These are phyloP conservation scores for Diplodia sapinea DNA, from an alignment of 2,329 filamentous ascomycete species.

Conservation along the genomic window DNA sequence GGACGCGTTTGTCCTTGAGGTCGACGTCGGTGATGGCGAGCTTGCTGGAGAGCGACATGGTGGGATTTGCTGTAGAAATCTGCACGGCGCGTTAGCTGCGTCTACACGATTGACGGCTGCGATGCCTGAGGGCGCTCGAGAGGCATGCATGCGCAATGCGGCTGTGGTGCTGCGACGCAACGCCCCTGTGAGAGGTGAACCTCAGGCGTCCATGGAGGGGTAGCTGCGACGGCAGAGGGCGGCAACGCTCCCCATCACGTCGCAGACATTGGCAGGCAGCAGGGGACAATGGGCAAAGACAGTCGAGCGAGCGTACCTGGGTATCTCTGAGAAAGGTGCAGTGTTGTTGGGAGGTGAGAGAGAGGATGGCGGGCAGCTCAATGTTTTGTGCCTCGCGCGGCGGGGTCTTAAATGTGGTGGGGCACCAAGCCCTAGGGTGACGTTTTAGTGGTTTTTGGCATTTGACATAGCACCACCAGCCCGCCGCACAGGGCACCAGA, in stretches of 20 bases:
- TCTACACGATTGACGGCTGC: background rate
- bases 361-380: slow-evolving; percentile 19
- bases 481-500: slow-evolving; percentile 3
- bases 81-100: background rate
- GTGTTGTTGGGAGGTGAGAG: slow-evolving; percentile 23
- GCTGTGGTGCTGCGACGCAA: background rate
- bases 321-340: slow-evolving; percentile 10
- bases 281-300: background rate
- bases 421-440: slow-evolving; percentile 17
- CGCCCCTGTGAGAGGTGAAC: background rate
- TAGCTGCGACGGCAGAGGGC: slow-evolving; percentile 9
- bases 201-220: slow-evolving; percentile 25
- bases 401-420: slow-evolving; percentile 32
- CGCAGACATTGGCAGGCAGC: background rate
- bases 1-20: slow-evolving; percentile 96
- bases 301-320: slow-evolving; percentile 1
- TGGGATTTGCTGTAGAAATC: slow-evolving; percentile 16
- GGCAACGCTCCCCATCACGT: background rate
- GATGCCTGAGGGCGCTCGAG: background rate
- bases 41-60: slow-evolving; percentile 98
- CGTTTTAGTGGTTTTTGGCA: slow-evolving; percentile 9
- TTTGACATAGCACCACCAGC: slow-evolving; percentile 23
- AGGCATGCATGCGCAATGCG: background rate
- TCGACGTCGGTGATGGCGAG: slow-evolving; percentile 95
- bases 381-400: slow-evolving; percentile 30